Base-by-base conservation (phyloP, 1,284 basidiomycete genomes). In the Irpex sp. region DNA sequence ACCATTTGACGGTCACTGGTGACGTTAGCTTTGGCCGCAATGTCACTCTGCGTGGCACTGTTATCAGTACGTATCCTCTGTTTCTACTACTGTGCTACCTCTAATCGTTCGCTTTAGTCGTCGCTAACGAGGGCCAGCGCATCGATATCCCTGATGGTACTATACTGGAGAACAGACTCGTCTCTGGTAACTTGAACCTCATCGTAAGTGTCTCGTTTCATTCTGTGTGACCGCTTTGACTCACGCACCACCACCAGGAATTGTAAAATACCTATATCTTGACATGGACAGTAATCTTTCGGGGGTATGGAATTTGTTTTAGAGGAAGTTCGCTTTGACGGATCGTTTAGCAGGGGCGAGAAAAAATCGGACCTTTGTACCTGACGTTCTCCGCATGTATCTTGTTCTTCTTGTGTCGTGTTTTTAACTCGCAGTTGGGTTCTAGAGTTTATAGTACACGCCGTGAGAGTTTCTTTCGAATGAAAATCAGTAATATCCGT, bases 121-220 rank as follows among this genome's bases (percentile, higher is more conserved):
- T 94, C 65, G 93, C 94, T 58, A 96, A 94, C 73, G 96, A 98
- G 77, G 96, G 96, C 52, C 92, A 94, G 77, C 87, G 91, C 71
- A 98, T 99, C 69, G 91, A 96, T 76, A 94, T 98, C 64, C 96
- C 97, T 49, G 97, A 98, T 75, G 96, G 95, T 4, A 94, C 94
- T 71, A 87, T 96, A 69, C 82, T 98, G 65, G 96, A 98, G 80
- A 97, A 97, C 83, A 92, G 73, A 54, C 61, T 72, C 37, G 70
- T 74, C 58, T 74, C 72, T 31, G 72, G 72, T 36, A 74, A 74
- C 65, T 61, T 74, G 60, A 74, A 71, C 37, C 69, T 74, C 67
- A 73, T 71, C 40, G 71, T 70, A 62, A 65, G 69, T 61, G 51
- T 55, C 40, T 4, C 40, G 13, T 31, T 40, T 63, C 31, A 31